Conservation (phyloP, 2,329 filamentous ascomycete genomes). For the Aspergillus ustus region DNA sequence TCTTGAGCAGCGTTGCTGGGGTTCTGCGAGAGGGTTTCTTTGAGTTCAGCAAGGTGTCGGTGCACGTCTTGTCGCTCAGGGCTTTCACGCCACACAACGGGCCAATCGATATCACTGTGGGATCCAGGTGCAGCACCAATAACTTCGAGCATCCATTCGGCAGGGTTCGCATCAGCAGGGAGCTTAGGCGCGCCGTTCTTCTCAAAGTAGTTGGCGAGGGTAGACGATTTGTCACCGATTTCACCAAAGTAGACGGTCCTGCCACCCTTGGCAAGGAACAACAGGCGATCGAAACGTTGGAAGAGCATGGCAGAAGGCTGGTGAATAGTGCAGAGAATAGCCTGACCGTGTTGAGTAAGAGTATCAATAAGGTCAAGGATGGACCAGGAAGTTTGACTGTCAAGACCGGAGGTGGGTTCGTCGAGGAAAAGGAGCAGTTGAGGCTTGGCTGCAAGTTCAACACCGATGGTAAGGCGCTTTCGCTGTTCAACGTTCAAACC, state of each 20-base stretch:
- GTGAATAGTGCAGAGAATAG: slow-evolving; percentile 96
- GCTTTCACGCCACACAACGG: slow-evolving; percentile 64
- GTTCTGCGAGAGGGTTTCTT: slow-evolving; percentile 46
- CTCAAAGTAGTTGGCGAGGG: slow-evolving; percentile 67
- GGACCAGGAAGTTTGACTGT: slow-evolving; percentile 91
- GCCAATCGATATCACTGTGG: slow-evolving; percentile 68
- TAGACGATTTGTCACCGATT: slow-evolving; percentile 64
- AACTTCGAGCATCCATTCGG: slow-evolving; percentile 72
- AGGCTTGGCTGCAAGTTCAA: slow-evolving; percentile 93
- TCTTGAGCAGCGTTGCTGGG: slow-evolving; percentile 39
- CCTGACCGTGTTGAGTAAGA: slow-evolving; percentile 84
- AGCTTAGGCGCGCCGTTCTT: slow-evolving; percentile 65
- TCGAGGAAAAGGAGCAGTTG: slow-evolving; percentile 89
- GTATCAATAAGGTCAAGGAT: slow-evolving; percentile 89
- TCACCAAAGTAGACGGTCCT: slow-evolving; percentile 72
- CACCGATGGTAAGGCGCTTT: slow-evolving; percentile 86
- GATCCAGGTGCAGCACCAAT: slow-evolving; percentile 67
- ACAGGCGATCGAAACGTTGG: slow-evolving; percentile 74
- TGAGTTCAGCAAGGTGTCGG: slow-evolving; percentile 59
- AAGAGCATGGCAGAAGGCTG: slow-evolving; percentile 96
- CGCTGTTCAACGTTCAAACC: slow-evolving; percentile 66
- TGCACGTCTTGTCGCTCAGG: slow-evolving; percentile 62
- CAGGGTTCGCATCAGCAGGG: slow-evolving; percentile 68
- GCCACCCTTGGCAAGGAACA: slow-evolving; percentile 68
- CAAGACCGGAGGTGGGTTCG: slow-evolving; percentile 91